Percentiles rank a stretch among this genome's conserved stretches.
These are phyloP conservation scores for Fusarium sp. DNA, from an alignment of 2,329 filamentous ascomycete genomes.

Conservation along the genomic window DNA sequence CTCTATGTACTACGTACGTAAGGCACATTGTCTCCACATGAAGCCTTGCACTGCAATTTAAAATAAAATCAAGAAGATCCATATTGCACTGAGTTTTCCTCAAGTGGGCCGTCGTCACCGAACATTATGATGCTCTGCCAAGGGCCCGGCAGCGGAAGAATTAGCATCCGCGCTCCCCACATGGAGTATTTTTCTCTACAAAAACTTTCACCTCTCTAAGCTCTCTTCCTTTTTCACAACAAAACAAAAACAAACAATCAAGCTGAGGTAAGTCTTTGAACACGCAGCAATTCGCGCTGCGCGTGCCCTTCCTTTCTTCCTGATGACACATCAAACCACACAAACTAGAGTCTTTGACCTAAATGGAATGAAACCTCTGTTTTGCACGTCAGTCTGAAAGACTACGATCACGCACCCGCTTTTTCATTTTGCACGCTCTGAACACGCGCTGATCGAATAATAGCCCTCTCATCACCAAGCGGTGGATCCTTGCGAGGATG, in stretches of 20 bases:
- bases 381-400: constrained; percentile 95
- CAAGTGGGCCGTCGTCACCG: constrained; percentile 31
- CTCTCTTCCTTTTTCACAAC: constrained; percentile 42
- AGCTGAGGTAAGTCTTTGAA: constrained; percentile 49
- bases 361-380: constrained; percentile 81
- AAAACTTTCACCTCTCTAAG: constrained; percentile 43
- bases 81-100: constrained; percentile 33
- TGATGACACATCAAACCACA: constrained; percentile 91
- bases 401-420: constrained; percentile 46
- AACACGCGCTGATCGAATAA: constrained; percentile 49
- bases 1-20: no score
- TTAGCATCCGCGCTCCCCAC: constrained; percentile 33
- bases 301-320: constrained; percentile 53
- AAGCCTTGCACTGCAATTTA: neutral
- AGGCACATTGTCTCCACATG: no score
- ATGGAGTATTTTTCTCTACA: constrained; percentile 47
- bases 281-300: constrained; percentile 27
- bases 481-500: constrained; percentile 49
- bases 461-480: constrained; percentile 48
- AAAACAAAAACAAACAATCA: constrained; percentile 39
- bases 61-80: constrained; percentile 5
- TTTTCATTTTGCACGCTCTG: constrained; percentile 22
- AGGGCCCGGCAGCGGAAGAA: constrained; percentile 35
- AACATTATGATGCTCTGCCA: constrained; percentile 25
- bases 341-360: constrained; percentile 99